Base-by-base conservation (phyloP, 2,329 filamentous ascomycete genomes). In the Epichloe elymi region DNA sequence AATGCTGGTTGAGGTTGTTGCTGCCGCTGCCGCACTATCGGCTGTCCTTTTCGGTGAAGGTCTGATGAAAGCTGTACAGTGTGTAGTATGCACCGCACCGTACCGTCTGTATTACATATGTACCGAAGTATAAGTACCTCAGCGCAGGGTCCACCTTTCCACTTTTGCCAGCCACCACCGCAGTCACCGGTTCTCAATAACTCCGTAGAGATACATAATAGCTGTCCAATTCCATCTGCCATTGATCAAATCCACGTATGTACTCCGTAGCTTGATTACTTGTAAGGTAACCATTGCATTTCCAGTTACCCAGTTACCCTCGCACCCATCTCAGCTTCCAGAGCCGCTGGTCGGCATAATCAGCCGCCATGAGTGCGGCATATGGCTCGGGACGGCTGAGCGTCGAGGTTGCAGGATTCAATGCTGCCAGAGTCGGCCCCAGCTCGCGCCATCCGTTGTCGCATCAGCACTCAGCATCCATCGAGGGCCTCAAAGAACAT, bases 401-500 rank as follows among this genome's bases (percentile, higher is more conserved):
- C 47, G 56, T 52, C 5, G 61, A 58, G 37, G 51, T 61, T 3
- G 50, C 59, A 19, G 62, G 62, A 0, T 55, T 61, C 39, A 55
- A 59, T 10, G 42, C 33, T 14, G 49, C 33, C n/a, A 48, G 45
- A 14, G 36, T 46, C 4, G 49, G 52, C 1, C 58, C 61, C 10
- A 62, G 59, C 48, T 57, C 59, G 14, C 56, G 61, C 2, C 49
- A 59, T 3, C 65, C 64, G 11, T 56, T 59, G 4, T 64, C 64
- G 7, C 56, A 52, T 33, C 59, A 26, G 58, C 63, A 51, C 26
- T 56, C 43, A 46, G 58, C 46, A 43, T 61, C 51, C 48, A 54
- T 52, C 48, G 58, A 54, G 55, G 58, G 58, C 23, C 47, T 65
- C 45, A 59, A 59, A 49, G 59, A 65, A 52, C 64, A 68, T 45